Conservation (phyloP, 2,329 filamentous ascomycete genomes). For the Phyllosticta paracitricarpa region DNA sequence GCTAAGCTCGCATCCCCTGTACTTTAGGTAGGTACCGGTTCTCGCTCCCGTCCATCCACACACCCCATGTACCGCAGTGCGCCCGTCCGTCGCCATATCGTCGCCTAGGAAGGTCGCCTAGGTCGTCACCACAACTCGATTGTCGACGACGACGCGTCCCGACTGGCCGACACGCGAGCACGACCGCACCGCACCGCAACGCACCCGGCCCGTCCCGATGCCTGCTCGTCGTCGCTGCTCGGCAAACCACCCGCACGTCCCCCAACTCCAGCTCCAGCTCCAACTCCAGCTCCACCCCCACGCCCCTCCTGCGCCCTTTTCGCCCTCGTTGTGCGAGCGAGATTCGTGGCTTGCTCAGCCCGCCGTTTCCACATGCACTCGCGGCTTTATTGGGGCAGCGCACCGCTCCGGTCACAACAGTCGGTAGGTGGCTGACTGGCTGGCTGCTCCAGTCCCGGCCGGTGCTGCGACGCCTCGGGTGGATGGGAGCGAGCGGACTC, state of each 20-base stretch:
- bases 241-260: too few species aligned
- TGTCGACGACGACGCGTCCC: background rate
- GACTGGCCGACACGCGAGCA: background rate
- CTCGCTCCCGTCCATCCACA: too few species aligned
- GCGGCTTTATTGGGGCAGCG: background rate
- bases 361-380: background rate
- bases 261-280: background rate
- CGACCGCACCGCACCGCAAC: background rate
- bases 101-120: too few species aligned
- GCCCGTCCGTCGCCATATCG: too few species aligned
- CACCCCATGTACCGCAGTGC: too few species aligned
- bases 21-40: too few species aligned
- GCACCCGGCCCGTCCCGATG: constrained; percentile 10
- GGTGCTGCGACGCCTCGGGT: background rate
- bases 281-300: background rate
- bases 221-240: background rate
- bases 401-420: background rate
- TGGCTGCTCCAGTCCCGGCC: too few species aligned
- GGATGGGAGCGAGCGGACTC: background rate
- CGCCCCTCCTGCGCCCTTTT: background rate
- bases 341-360: background rate
- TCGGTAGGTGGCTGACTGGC: too few species aligned
- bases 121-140: background rate
- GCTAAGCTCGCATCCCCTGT: too few species aligned
- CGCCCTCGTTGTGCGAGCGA: background rate